These are phyloP conservation scores for Quillaja saponaria DNA, from an alignment of 306 rosid genomes.

Conservation along the genomic window DNA sequence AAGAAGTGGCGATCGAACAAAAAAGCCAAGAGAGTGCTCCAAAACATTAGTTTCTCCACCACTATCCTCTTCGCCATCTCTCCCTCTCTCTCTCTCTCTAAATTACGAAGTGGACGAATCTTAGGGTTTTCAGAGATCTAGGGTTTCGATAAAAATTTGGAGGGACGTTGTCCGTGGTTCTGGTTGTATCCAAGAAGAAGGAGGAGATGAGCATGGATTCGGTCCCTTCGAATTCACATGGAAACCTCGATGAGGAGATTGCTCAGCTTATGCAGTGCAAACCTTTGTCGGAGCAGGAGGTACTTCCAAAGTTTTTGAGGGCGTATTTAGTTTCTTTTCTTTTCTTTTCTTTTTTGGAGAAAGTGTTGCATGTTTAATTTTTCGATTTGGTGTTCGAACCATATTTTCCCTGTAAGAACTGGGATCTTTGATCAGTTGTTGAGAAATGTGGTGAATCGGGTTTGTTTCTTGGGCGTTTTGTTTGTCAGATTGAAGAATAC, in stretches of 20 bases:
- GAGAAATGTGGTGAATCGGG: constrained; percentile 42
- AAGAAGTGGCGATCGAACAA: constrained; percentile 39
- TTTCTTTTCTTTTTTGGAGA: neutral
- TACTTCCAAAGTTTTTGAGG: constrained; percentile 3
- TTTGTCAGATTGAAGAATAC: constrained; percentile 4
- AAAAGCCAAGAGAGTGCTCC: constrained; percentile 29
- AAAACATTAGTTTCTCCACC: constrained; percentile 54
- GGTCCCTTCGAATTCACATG: constrained; percentile 75
- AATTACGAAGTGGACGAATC: constrained; percentile 27
- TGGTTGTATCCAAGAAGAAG: constrained; percentile 21
- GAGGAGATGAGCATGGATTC: constrained; percentile 60
- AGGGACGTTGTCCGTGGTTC: constrained; percentile 41
- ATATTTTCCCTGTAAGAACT: neutral
- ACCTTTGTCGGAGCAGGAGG: constrained; percentile 95
- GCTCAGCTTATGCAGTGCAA: constrained; percentile 99
- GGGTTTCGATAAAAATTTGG: constrained; percentile 43
- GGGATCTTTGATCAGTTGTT: neutral
- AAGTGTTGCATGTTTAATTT: neutral
- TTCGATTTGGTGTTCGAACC: neutral
- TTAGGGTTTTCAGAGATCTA: constrained; percentile 53
- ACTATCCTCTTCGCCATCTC: constrained; percentile 23
- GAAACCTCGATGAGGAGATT: constrained; percentile 91
- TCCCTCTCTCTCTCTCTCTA: constrained; percentile 26
- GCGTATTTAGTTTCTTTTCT: neutral
- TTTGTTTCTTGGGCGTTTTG: constrained; percentile 22